phyloP scores from a whole-genome alignment of 2,329 filamentous ascomycete species.

The Parasarocladium wereldwijsianum region DNA sequence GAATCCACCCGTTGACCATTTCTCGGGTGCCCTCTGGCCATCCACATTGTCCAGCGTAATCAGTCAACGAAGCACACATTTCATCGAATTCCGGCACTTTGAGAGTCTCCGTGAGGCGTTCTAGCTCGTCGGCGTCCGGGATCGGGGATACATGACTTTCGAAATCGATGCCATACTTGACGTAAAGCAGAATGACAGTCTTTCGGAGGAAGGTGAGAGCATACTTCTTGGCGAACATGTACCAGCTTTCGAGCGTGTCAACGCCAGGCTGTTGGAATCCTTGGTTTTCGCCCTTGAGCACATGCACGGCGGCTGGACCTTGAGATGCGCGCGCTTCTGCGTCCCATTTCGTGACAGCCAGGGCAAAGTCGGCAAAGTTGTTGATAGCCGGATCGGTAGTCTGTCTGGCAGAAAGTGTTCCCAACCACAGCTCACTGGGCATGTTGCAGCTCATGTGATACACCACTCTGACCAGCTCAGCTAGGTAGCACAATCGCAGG shows the following conservation, averaged over 20 bases:
- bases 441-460: constrained; percentile 42
- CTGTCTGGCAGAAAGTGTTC: constrained; percentile 25
- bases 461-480: constrained; percentile 77
- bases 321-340: constrained; percentile 15
- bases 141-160: constrained; percentile 50
- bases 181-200: constrained; percentile 65
- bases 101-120: constrained; percentile 63
- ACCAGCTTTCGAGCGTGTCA: constrained; percentile 37
- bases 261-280: constrained; percentile 42
- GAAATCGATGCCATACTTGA: constrained; percentile 81
- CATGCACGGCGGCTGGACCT: neutral
- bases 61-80: constrained; percentile 50
- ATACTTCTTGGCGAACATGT: constrained; percentile 59
- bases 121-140: constrained; percentile 60
- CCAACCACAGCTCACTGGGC: constrained; percentile 32
- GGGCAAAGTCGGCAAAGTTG: constrained; percentile 41
- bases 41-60: constrained; percentile 25
- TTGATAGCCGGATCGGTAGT: constrained; percentile 30
- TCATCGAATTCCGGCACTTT: constrained; percentile 66
- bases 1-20: constrained; percentile 58
- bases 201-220: constrained; percentile 86
- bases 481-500: constrained; percentile 73
- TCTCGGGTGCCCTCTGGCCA: constrained; percentile 31
- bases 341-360: constrained; percentile 28
- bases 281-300: constrained; percentile 15